Conservation (phyloP, 495 filamentous ascomycete species). For the Hypoxylon intermedium region DNA sequence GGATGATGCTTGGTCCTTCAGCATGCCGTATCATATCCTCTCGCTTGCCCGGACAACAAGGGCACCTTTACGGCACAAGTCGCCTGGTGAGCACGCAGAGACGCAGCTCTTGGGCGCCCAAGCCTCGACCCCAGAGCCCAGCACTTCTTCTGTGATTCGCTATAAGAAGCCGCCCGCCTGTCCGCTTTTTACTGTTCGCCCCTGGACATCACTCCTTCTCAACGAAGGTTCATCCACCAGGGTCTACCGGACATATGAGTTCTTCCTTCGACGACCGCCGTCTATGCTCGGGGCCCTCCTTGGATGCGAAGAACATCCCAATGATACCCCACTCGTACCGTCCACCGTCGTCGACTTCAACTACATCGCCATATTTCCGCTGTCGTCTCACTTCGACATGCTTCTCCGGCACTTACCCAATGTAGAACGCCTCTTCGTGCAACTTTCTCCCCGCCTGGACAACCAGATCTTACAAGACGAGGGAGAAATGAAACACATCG, state of each 20-base stretch:
- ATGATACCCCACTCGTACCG: conserved; percentile 43
- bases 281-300: conserved; percentile 50
- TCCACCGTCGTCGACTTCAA: conserved; percentile 49
- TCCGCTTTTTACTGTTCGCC: conserved; percentile 47
- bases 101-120: conserved; percentile 5
- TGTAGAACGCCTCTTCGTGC: conserved; percentile 52
- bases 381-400: conserved; percentile 45
- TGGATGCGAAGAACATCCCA: conserved; percentile 43
- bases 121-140: conserved; percentile 1
- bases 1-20: conserved; percentile 50
- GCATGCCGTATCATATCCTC: conserved; percentile 53
- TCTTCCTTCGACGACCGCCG: conserved; percentile 47
- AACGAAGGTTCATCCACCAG: conserved; percentile 52
- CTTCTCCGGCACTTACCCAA: conserved; percentile 47
- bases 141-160: conserved; percentile 5
- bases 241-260: conserved; percentile 49
- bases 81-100: not conserved
- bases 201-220: conserved; percentile 51
- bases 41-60: conserved; percentile 39
- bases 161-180: conserved; percentile 29
- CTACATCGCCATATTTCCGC: conserved; percentile 58
- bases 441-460: conserved; percentile 49
- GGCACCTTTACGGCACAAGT: conserved; percentile 3
- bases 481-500: conserved; percentile 47
- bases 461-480: conserved; percentile 46